These are phyloP conservation scores for Boechera retrofracta DNA, from an alignment of 345 rosid species.

Conservation along the genomic window DNA sequence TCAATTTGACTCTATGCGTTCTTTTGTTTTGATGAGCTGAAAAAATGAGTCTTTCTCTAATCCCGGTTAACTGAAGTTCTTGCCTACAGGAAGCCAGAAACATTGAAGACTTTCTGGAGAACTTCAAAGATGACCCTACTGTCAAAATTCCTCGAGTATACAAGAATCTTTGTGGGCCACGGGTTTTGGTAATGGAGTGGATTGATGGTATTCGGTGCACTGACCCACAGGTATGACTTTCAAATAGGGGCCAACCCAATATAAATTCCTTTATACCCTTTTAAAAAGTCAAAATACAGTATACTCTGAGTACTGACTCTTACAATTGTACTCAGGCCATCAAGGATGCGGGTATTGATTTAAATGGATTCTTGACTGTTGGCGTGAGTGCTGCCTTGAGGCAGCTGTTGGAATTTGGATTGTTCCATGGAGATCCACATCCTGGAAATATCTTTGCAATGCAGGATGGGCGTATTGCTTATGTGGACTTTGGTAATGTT, in stretches of 20 bases:
- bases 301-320: constrained; percentile 29
- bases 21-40: constrained; percentile 8
- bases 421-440: constrained; percentile 98
- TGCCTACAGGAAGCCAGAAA: constrained; percentile 85
- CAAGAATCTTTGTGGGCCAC: constrained; percentile 82
- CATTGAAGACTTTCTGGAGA: constrained; percentile 92
- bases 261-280: constrained; percentile 29
- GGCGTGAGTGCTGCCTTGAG: constrained; percentile 98
- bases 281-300: constrained; percentile 19
- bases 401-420: constrained; percentile 91
- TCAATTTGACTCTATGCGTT: constrained; percentile 28
- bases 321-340: constrained; percentile 65
- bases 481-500: constrained; percentile 98
- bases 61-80: constrained; percentile 25
- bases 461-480: constrained; percentile 97
- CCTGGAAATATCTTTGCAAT: constrained; percentile 99
- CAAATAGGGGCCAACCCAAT: constrained; percentile 17
- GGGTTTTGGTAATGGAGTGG: constrained; percentile 99
- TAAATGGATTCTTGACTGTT: constrained; percentile 88
- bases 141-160: constrained; percentile 95
- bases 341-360: constrained; percentile 86
- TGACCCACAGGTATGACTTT: constrained; percentile 76
- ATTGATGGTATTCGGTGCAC: constrained; percentile 99
- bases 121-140: constrained; percentile 91
- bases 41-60: constrained; percentile 15